These are phyloP conservation scores for Corchorus capsularis DNA, from an alignment of 345 rosid species.

Conservation along the genomic window DNA sequence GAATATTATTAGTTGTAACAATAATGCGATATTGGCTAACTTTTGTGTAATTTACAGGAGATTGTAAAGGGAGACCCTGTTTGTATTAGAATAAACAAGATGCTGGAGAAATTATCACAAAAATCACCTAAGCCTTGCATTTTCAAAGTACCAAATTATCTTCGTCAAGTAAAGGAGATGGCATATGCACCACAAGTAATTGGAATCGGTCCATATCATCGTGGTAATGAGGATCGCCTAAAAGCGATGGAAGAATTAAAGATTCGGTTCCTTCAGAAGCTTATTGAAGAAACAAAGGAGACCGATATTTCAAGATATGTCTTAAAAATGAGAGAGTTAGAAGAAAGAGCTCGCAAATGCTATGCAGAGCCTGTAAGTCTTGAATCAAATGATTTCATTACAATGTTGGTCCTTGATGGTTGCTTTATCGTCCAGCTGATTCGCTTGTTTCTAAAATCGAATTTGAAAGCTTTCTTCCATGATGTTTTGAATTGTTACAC, in stretches of 20 bases:
- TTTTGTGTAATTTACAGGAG: too few species aligned
- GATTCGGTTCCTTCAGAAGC: constrained; percentile 6
- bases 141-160: constrained; percentile 18
- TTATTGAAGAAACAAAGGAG: constrained; percentile 6
- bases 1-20: too few species aligned
- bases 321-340: constrained; percentile 2
- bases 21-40: too few species aligned
- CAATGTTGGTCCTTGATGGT: constrained; percentile 37
- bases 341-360: constrained; percentile 23
- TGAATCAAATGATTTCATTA: background rate
- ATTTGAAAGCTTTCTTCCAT: background rate
- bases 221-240: background rate
- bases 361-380: constrained; percentile 17
- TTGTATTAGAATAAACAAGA: too few species aligned
- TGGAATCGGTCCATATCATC: constrained; percentile 29
- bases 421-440: constrained; percentile 27
- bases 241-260: constrained; percentile 23
- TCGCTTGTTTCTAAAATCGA: background rate
- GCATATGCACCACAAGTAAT: constrained; percentile 28
- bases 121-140: background rate
- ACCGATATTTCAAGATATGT: background rate
- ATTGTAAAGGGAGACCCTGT: too few species aligned
- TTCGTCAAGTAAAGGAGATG: constrained; percentile 16
- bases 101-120: too few species aligned
- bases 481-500: background rate